Evolutionary conservation across 768 basidiomycete species (phyloP).

Genomic region (Russula sp.): DNA sequence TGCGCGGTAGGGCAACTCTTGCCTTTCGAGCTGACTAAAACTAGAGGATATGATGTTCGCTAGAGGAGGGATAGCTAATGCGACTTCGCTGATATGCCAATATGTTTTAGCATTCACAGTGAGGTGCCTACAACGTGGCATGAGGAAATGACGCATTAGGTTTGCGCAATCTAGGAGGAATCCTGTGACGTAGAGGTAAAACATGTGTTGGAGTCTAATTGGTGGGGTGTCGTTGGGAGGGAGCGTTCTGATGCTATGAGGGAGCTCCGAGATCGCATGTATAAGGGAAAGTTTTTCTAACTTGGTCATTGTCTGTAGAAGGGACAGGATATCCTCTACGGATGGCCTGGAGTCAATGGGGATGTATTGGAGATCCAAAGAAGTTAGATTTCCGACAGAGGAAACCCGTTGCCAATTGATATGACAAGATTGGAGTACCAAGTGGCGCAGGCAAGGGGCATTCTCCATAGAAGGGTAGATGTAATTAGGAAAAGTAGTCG

Average conservation of each 20-base stretch:
- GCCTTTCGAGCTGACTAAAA: constrained; percentile 9
- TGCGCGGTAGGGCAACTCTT: constrained; percentile 9
- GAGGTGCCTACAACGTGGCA: constrained; percentile 17
- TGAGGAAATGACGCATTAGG: constrained; percentile 10
- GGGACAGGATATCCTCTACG: constrained; percentile 12
- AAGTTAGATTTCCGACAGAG: constrained; percentile 16
- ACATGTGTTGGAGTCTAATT: constrained; percentile 9
- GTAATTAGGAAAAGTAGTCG: neutral
- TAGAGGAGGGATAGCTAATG: constrained; percentile 13
- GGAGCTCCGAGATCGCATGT: constrained; percentile 14
- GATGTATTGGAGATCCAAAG: constrained; percentile 9
- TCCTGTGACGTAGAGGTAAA: constrained; percentile 3
- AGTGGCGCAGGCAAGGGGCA: constrained; percentile 17
- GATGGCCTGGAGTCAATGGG: constrained; percentile 4
- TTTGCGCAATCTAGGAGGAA: constrained; percentile 21
- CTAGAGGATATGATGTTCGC: constrained; percentile 16
- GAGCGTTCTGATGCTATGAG: constrained; percentile 5
- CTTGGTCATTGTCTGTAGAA: constrained; percentile 14
- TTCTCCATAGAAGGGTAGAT: constrained; percentile 7
- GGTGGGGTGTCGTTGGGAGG: constrained; percentile 7
- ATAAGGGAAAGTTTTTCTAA: constrained; percentile 14
- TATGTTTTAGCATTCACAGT: neutral
- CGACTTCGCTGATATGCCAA: constrained; percentile 8
- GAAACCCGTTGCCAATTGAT: constrained; percentile 18
- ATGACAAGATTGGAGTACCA: constrained; percentile 8